phyloP scores from a whole-genome alignment of 208 protist species.

The Crithidia thermophila region DNA sequence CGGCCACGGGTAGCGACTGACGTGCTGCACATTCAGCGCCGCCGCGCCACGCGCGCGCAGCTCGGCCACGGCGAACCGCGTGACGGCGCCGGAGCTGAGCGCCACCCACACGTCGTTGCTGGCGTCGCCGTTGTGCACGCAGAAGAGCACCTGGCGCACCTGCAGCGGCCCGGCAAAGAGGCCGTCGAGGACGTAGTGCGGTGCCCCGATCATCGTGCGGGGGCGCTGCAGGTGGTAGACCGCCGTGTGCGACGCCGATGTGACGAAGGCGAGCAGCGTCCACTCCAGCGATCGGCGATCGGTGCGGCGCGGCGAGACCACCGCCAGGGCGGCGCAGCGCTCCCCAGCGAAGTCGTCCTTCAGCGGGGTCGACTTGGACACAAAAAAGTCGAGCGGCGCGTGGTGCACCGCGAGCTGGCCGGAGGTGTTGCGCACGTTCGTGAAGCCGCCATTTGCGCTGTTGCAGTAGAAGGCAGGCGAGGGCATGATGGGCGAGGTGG shows the following conservation, averaged over 20 bases:
- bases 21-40: conserved; percentile 3
- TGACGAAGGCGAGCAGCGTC: conserved; percentile 21
- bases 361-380: conserved; percentile 8
- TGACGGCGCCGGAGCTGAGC: conserved; percentile 19
- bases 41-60: conserved; percentile 11
- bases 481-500: conserved; percentile 33
- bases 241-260: conserved; percentile 15
- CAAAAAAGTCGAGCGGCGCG: conserved; percentile 5
- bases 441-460: conserved; percentile 34
- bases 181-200: conserved; percentile 26
- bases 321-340: conserved; percentile 7
- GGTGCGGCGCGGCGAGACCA: conserved; percentile 10
- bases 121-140: conserved; percentile 25
- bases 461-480: conserved; percentile 40
- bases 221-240: conserved; percentile 27
- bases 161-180: conserved; percentile 22
- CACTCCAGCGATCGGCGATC: conserved; percentile 17
- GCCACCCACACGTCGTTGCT: conserved; percentile 29
- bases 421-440: conserved; percentile 16
- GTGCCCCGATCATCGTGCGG: conserved; percentile 5
- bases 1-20: conserved; percentile 13
- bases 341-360: conserved; percentile 11
- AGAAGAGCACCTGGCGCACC: conserved; percentile 29
- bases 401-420: conserved; percentile 21
- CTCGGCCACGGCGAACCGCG: conserved; percentile 13